Evolutionary conservation across 2,329 filamentous ascomycete species (phyloP), one percentile per base, ranked within the genome.

Genomic region (Verticillium nubilum): DNA sequence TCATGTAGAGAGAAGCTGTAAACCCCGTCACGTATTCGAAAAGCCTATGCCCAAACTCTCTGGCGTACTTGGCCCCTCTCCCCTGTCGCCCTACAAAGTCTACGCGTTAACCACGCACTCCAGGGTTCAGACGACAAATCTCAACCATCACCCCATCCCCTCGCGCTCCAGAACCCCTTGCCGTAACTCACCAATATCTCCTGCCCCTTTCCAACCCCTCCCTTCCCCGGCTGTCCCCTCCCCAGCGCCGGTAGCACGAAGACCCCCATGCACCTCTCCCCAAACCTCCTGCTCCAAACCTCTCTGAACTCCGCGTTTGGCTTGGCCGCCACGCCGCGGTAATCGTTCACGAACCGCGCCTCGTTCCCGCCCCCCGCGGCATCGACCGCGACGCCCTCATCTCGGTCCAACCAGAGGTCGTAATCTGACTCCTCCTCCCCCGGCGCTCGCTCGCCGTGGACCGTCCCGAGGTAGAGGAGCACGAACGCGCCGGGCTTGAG

Each of bases 131-230:
- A 31, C 7, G n/a, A 23, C 42, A 23, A 4, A 35, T 6, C 3
- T 5, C 19, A 50, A 12, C 42, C n/a, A n/a, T 50, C 42, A 9
- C 1, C 19, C n/a, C 19, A 19, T 3, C 7, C 7, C 42, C 42
- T 23, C 42, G 42, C 42, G n/a, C 56, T 59, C 85, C 86, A 89
- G 63, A 89, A 88, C 0, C 86, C 86, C 69, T 86, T 88, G 5
- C 86, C 86, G 66, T 89, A 88, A 64, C 83, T 87, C 13, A 89
- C 83, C 57, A 88, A 68, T 58, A 89, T 83, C 76, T 89, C 86
- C 61, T 86, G 79, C 1, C 86, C 85, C 71, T 82, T 86, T 55
- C 68, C 78, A 28, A 87, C 80, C 1, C 79, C 73, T 42, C 58
- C 73, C 73, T 73, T 79, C 13, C 17, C 54, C 10, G 19, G 19